Conservation (phyloP, 352 stramenopile genomes). For the Phytophthora citrophthora region DNA sequence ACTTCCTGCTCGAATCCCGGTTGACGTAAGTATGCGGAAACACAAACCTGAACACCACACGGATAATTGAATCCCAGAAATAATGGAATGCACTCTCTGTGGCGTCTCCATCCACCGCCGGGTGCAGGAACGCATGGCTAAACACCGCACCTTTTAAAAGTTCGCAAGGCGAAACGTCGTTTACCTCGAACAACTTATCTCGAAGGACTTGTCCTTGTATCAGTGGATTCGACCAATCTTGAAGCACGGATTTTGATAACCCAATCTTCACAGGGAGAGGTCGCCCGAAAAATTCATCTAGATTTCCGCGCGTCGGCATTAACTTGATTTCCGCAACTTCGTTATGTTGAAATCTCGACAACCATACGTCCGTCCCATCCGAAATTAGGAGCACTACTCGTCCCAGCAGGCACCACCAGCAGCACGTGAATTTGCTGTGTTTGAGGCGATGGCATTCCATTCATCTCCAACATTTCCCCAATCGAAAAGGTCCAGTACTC, state of each 20-base stretch:
- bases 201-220: neutral
- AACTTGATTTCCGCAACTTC: no score
- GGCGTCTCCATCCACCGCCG: neutral
- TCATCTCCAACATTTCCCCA: no score
- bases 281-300: conserved; percentile 1
- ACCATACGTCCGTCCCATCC: no score
- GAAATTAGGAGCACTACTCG: no score
- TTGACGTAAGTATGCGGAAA: neutral
- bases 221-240: neutral
- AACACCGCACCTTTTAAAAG: neutral
- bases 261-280: conserved; percentile 5
- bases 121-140: neutral
- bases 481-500: no score
- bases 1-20: conserved; percentile 3
- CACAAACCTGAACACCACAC: neutral
- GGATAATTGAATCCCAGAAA: conserved; percentile 5
- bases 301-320: no score
- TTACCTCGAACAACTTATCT: neutral
- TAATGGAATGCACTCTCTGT: neutral
- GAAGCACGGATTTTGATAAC: neutral
- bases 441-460: no score
- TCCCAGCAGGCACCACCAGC: no score
- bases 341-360: no score
- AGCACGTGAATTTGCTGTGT: no score
- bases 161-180: neutral